Conservation (phyloP, 2,329 filamentous ascomycete genomes). For the Teratosphaeriaceae sp. region DNA sequence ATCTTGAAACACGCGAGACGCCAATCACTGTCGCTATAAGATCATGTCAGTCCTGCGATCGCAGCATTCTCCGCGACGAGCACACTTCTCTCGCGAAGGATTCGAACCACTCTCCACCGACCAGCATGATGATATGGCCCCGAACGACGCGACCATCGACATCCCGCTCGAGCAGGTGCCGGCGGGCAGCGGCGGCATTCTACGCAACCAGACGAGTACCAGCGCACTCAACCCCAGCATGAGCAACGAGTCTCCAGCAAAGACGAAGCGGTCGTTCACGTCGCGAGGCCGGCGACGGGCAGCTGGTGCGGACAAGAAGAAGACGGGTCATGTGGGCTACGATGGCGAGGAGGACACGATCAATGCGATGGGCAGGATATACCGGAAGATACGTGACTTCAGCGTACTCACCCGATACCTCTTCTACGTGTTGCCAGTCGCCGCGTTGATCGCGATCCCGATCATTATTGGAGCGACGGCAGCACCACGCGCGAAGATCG, state of each 20-base stretch:
- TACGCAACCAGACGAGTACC: constrained; percentile 32
- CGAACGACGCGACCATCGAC: constrained; percentile 52
- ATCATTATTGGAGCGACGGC: constrained; percentile 53
- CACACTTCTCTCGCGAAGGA: constrained; percentile 24
- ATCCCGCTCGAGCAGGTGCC: constrained; percentile 54
- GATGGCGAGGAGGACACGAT: constrained; percentile 49
- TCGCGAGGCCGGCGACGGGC: constrained; percentile 29
- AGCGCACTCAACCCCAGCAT: constrained; percentile 25
- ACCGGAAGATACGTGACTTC: constrained; percentile 55
- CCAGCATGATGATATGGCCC: constrained; percentile 18
- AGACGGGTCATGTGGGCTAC: constrained; percentile 24
- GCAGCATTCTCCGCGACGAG: constrained; percentile 9
- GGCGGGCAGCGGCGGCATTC: constrained; percentile 39
- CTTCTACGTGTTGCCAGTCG: constrained; percentile 55
- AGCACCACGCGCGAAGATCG: constrained; percentile 37
- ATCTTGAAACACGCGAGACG: too few species aligned
- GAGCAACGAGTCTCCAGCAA: constrained; percentile 22
- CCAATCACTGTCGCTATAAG: not conserved
- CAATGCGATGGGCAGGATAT: constrained; percentile 54
- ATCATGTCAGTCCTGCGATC: constrained; percentile 7
- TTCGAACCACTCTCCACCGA: constrained; percentile 15
- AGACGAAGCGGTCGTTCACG: constrained; percentile 32
- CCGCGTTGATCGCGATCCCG: constrained; percentile 52
- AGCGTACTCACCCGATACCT: constrained; percentile 58
- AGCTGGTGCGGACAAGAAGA: constrained; percentile 23